A percentile compares a stretch with the other conserved stretches of the same genome.
phyloP scores from a whole-genome alignment of 192 early-diverging fungal genomes.

The Mortierella claussenii region DNA sequence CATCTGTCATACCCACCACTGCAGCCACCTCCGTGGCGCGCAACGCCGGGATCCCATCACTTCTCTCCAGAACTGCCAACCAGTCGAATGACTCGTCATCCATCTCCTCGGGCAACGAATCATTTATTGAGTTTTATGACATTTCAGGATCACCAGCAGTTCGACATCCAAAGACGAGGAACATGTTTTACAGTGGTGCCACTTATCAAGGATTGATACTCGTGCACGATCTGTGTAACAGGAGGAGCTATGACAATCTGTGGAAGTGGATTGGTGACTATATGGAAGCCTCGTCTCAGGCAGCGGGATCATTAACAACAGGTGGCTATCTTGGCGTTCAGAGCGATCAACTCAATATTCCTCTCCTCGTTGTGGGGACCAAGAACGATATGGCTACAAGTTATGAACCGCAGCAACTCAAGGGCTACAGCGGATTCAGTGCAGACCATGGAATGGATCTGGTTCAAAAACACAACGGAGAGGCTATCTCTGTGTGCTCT shows the following conservation, averaged over 20 bases:
- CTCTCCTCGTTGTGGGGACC: slow-evolving; percentile 36
- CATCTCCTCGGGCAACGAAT: background rate
- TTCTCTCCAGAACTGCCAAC: slow-evolving; percentile 6
- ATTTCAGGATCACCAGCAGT: slow-evolving; percentile 55
- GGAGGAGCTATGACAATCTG: slow-evolving; percentile 62
- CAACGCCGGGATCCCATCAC: slow-evolving; percentile 1
- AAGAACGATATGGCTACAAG: slow-evolving; percentile 28
- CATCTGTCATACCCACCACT: slow-evolving; percentile 17
- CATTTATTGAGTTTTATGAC: slow-evolving; percentile 69
- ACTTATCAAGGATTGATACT: slow-evolving; percentile 60
- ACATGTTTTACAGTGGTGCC: slow-evolving; percentile 58
- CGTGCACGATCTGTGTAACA: slow-evolving; percentile 64
- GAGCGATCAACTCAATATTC: slow-evolving; percentile 5
- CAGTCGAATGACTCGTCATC: slow-evolving; percentile 28
- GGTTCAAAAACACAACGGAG: slow-evolving; percentile 35
- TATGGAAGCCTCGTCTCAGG: slow-evolving; percentile 19
- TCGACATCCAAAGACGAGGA: slow-evolving; percentile 58
- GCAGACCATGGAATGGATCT: slow-evolving; percentile 6
- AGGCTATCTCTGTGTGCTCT: slow-evolving; percentile 31
- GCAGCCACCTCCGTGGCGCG: slow-evolving; percentile 2
- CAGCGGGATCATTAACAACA: background rate
- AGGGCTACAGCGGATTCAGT: no score
- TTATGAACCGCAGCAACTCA: background rate
- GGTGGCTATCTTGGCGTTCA: slow-evolving; percentile 2
- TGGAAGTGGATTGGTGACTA: slow-evolving; percentile 61